Percentiles rank a stretch among this genome's conserved stretches.
phyloP scores from a whole-genome alignment of 2,329 filamentous ascomycete genomes.

The Monilinia laxa region DNA sequence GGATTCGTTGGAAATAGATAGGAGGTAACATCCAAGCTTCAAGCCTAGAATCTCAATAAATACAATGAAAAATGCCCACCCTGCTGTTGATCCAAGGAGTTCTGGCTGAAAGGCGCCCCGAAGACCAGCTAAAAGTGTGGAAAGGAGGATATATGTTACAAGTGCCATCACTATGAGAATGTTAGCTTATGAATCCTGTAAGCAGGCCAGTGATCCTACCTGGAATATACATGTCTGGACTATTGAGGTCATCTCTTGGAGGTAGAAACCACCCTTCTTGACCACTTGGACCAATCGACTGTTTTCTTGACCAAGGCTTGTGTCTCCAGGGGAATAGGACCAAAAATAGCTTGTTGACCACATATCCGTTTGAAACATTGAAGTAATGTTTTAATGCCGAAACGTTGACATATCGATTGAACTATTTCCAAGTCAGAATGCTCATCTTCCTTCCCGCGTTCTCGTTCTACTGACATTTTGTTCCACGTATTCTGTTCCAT shows the following conservation, averaged over 20 bases:
- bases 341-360: slow-evolving; percentile 86
- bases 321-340: slow-evolving; percentile 98
- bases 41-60: slow-evolving; percentile 84
- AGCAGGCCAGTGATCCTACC: slow-evolving; percentile 4
- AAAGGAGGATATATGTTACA: slow-evolving; percentile 94
- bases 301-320: slow-evolving; percentile 93
- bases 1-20: slow-evolving; percentile 90
- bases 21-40: slow-evolving; percentile 88
- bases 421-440: slow-evolving; percentile 45
- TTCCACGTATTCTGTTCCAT: slow-evolving; percentile 91
- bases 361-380: slow-evolving; percentile 97
- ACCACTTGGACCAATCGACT: slow-evolving; percentile 67
- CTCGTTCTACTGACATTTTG: slow-evolving; percentile 66
- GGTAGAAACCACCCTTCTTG: slow-evolving; percentile 80
- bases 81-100: slow-evolving; percentile 81
- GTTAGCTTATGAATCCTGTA: background rate
- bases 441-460: background rate
- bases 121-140: slow-evolving; percentile 84
- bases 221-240: slow-evolving; percentile 98
- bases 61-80: slow-evolving; percentile 76
- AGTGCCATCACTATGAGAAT: slow-evolving; percentile 74
- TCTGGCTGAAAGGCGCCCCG: slow-evolving; percentile 92
- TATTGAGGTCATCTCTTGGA: slow-evolving; percentile 93
- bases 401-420: slow-evolving; percentile 85
- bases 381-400: slow-evolving; percentile 97